Conservation (phyloP, 495 filamentous ascomycete genomes). For the Penicillium taxi region DNA sequence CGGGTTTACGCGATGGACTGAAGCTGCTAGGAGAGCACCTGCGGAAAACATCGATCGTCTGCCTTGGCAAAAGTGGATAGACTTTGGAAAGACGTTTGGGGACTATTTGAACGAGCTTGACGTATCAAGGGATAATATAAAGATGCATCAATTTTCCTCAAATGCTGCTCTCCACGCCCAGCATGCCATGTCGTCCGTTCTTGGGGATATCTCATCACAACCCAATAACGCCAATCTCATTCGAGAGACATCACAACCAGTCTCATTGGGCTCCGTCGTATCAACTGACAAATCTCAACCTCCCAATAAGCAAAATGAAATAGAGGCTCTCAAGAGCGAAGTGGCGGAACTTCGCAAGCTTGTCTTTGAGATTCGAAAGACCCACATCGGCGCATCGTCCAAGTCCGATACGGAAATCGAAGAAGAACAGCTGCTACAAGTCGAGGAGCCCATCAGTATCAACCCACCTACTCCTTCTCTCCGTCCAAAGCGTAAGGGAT, state of each 20-base stretch:
- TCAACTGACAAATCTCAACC: conserved; percentile 1
- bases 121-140: conserved; percentile 8
- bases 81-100: conserved; percentile 24
- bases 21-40: conserved; percentile 14
- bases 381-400: conserved; percentile 14
- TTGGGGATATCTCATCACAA: conserved; percentile 6
- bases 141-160: conserved; percentile 13
- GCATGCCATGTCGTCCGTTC: conserved; percentile 17
- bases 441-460: no score
- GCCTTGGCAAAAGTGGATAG: conserved; percentile 30
- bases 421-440: no score
- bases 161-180: conserved; percentile 22
- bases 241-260: no score
- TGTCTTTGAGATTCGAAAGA: conserved; percentile 24
- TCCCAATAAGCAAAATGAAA: conserved; percentile 15
- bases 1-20: conserved; percentile 21
- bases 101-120: conserved; percentile 20
- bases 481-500: no score
- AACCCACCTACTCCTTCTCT: no score
- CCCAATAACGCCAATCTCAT: no score
- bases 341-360: conserved; percentile 28
- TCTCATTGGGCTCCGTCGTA: neutral
- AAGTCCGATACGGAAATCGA: no score
- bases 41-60: conserved; percentile 12
- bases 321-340: conserved; percentile 24